A percentile compares a stretch with the other conserved stretches of the same genome.
Conservation (phyloP, 1,284 basidiomycete genomes). For the Rhizopogon parksii region DNA sequence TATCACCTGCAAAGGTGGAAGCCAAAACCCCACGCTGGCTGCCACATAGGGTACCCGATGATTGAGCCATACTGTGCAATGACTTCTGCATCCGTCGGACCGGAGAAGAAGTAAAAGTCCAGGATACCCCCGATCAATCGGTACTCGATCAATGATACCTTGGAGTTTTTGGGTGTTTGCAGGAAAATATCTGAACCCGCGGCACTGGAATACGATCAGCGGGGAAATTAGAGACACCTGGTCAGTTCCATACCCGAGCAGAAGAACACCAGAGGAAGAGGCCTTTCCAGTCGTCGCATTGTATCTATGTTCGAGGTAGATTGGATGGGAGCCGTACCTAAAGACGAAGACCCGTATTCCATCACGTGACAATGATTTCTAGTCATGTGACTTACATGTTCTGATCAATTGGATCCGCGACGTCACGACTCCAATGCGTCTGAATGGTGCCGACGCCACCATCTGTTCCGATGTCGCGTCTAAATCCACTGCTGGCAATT, state of each 20-base stretch:
- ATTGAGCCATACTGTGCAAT: constrained; percentile 60
- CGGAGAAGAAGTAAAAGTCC: constrained; percentile 68
- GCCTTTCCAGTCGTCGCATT: constrained; percentile 41
- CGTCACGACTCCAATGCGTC: constrained; percentile 65
- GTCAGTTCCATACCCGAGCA: constrained; percentile 41
- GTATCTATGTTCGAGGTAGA: constrained; percentile 63
- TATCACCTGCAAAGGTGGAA: constrained; percentile 61
- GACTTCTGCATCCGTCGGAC: constrained; percentile 58
- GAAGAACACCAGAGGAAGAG: constrained; percentile 62
- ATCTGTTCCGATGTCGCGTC: constrained; percentile 49
- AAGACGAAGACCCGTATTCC: constrained; percentile 7
- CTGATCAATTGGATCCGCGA: constrained; percentile 49
- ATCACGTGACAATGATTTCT: background rate
- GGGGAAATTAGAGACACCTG: background rate
- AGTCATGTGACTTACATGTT: constrained; percentile 42
- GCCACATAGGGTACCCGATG: constrained; percentile 59
- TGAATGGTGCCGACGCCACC: constrained; percentile 56
- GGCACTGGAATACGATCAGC: constrained; percentile 25
- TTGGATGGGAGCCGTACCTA: constrained; percentile 61
- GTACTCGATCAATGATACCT: constrained; percentile 56
- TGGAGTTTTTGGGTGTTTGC: constrained; percentile 43
- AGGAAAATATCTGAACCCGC: constrained; percentile 63
- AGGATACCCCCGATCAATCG: constrained; percentile 59
- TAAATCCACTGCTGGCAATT: constrained; percentile 59
- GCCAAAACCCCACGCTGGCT: constrained; percentile 64